These are phyloP conservation scores for Solanum tarijense DNA, from an alignment of 257 asterid species.

Conservation along the genomic window DNA sequence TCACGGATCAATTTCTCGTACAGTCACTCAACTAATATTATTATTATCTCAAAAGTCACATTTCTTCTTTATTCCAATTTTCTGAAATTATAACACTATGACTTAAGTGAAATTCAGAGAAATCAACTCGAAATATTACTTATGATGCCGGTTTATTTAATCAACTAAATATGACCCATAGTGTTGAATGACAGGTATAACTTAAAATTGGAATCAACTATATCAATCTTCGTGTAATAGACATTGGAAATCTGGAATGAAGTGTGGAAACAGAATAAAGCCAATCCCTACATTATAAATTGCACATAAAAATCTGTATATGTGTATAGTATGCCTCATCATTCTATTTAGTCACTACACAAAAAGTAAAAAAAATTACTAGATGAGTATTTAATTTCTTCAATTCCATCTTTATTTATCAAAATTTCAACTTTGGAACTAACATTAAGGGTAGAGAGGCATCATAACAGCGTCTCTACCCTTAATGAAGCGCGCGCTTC, in stretches of 20 bases:
- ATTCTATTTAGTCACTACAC: neutral
- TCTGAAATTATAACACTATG: neutral
- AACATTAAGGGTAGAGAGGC: neutral
- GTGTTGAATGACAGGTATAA: neutral
- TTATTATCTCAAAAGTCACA: neutral
- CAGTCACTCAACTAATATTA: neutral
- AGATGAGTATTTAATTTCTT: neutral
- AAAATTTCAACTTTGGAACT: neutral
- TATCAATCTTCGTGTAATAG: neutral
- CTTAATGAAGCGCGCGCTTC: slow-evolving; percentile 27
- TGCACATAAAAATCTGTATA: neutral
- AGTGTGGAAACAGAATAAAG: neutral
- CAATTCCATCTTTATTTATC: neutral
- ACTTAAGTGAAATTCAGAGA: neutral
- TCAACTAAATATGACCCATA: neutral
- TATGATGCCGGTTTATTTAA: neutral
- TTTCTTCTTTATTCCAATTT: no score
- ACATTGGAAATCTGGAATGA: neutral
- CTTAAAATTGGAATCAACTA: neutral
- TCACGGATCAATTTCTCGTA: neutral
- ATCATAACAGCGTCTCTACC: no score
- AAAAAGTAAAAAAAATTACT: neutral
- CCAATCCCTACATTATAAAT: neutral
- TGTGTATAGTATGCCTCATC: neutral
- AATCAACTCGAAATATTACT: neutral